A percentile compares a stretch with the other conserved stretches of the same genome.
These are phyloP conservation scores for Juncus inflexus DNA, from an alignment of 176 grass and related monocot species.

Conservation along the genomic window DNA sequence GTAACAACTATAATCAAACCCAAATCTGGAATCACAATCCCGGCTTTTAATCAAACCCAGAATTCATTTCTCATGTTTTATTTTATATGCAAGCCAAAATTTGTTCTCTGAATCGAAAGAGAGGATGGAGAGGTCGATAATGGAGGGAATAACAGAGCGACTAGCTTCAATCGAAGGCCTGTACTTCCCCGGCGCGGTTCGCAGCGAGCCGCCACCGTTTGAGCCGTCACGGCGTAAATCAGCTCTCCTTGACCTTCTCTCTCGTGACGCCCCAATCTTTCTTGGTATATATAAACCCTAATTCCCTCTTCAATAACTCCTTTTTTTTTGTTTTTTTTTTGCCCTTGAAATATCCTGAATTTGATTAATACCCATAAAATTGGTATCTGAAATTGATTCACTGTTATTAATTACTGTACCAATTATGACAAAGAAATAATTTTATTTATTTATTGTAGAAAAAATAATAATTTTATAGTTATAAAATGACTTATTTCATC, in stretches of 20 bases:
- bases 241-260: constrained; percentile 56
- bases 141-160: constrained; percentile 69
- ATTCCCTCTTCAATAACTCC: neutral
- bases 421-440: too few relatives aligned
- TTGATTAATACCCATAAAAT: neutral
- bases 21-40: too few relatives aligned
- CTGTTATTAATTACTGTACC: neutral
- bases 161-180: constrained; percentile 70
- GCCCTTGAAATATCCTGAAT: neutral
- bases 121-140: constrained; percentile 54
- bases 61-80: too few relatives aligned
- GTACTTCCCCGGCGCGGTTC: constrained; percentile 72
- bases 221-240: constrained; percentile 24
- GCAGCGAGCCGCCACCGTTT: constrained; percentile 29
- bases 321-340: neutral
- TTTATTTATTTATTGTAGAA: too few relatives aligned
- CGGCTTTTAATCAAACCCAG: too few relatives aligned
- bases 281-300: constrained; percentile 34
- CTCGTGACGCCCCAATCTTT: constrained; percentile 79
- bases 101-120: neutral
- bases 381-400: neutral
- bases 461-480: too few relatives aligned
- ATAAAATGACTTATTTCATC: too few relatives aligned
- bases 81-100: too few relatives aligned
- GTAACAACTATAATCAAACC: too few relatives aligned